Base-by-base conservation (phyloP, 768 basidiomycete genomes). In the Collybia sordida region DNA sequence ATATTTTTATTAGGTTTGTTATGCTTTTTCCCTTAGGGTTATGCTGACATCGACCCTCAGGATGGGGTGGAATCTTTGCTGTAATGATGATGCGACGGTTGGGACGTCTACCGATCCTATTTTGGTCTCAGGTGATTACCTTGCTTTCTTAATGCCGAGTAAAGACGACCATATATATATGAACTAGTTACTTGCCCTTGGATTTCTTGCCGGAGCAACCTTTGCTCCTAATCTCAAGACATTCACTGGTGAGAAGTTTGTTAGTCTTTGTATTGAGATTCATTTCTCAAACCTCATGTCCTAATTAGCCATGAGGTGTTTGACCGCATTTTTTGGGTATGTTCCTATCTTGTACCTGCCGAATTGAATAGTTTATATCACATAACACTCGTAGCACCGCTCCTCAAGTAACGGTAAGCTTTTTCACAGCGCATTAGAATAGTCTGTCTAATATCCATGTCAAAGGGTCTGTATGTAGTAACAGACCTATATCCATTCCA, bases 401-500 rank as follows among this genome's bases (percentile, higher is more conserved):
- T 11, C 84, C 85, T 2, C 85, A 87, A 63, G 82, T 80, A 47
- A 82, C 79, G 21, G 75, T 77, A 53, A 51, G 78, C 69, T 53
- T 25, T 62, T 45, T 18, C 44, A n/a, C 28, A 15, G 35, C 18
- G 34, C 7, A 11, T 21, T n/a, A 24, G 15, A 45, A 23, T 18
- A 39, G 19, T 2, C 35, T 24, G 28, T 39, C 31, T 17, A 31
- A 8, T 11, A 19, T 43, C 42, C 21, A 49, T 25, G 6, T 42
- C 2, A 40, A n/a, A 82, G 80, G 82, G 82, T 39, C 69, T 84
- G 0, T 85, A 80, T 58, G 66, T 82, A 11, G 78, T 85, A 36
- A 81, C 78, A 6, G 84, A 85, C 57, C 64, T 86, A 53, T 87
- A 76, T 59, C 84, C 84, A 1, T 86, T 87, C 73, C 85, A 87